These are phyloP conservation scores for Postia placenta DNA, from an alignment of 768 basidiomycete genomes.

Conservation along the genomic window DNA sequence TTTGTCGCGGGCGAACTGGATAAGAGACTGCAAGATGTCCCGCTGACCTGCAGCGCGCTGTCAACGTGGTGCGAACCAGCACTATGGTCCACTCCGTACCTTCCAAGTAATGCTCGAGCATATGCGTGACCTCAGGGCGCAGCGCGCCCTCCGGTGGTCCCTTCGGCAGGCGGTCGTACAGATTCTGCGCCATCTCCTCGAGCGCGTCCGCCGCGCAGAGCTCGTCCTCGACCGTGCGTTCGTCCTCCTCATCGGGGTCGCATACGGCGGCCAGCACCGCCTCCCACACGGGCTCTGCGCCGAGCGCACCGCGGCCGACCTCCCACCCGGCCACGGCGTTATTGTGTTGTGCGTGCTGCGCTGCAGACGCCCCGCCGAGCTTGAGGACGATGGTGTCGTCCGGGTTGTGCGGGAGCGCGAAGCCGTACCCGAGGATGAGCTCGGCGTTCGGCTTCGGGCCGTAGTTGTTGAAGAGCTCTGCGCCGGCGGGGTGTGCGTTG, in stretches of 20 bases:
- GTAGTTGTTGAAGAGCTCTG: constrained; percentile 86
- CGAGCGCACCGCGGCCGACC: constrained; percentile 49
- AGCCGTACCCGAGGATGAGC: constrained; percentile 89
- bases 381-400: constrained; percentile 84
- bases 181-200: constrained; percentile 55
- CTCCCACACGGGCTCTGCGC: constrained; percentile 56
- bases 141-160: constrained; percentile 17
- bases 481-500: constrained; percentile 28
- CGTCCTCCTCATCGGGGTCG: constrained; percentile 19
- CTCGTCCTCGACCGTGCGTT: constrained; percentile 48
- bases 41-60: constrained; percentile 41
- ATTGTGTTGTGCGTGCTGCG: too few relatives aligned
- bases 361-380: constrained; percentile 43
- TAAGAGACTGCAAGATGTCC: constrained; percentile 48
- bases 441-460: constrained; percentile 88
- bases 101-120: constrained; percentile 66
- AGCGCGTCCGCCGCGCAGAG: constrained; percentile 64
- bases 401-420: constrained; percentile 70
- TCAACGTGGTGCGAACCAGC: background rate
- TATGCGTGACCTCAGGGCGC: constrained; percentile 52
- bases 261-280: constrained; percentile 36
- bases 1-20: constrained; percentile 43
- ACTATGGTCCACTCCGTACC: constrained; percentile 13
- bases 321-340: too few relatives aligned
- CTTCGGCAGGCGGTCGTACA: constrained; percentile 45